Percentiles rank a stretch among this genome's conserved stretches.
phyloP scores from a whole-genome alignment of 331 rosid genomes.

The Phaseolus coccineus region DNA sequence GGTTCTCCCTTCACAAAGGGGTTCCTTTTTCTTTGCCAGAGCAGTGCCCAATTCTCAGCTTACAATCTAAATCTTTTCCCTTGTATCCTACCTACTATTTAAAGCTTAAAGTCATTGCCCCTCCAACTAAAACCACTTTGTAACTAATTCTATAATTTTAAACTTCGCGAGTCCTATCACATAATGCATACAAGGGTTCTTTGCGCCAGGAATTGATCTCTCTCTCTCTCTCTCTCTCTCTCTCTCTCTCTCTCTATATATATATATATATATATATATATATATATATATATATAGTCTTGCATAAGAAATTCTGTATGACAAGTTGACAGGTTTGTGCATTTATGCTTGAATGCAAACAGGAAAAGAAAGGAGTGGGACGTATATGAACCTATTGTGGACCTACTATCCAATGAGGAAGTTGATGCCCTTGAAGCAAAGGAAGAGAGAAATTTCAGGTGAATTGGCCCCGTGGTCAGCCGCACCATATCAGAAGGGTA shows the following conservation, averaged over 20 bases:
- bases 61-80: neutral
- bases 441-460: slow-evolving; percentile 82
- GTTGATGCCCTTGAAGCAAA: slow-evolving; percentile 95
- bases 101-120: neutral
- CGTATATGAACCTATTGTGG: slow-evolving; percentile 86
- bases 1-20: neutral
- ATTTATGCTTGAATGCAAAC: slow-evolving; percentile 51
- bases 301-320: slow-evolving; percentile 14
- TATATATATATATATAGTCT: neutral
- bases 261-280: too few relatives aligned
- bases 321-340: slow-evolving; percentile 22
- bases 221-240: too few relatives aligned
- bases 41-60: neutral
- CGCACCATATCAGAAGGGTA: slow-evolving; percentile 12
- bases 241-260: too few relatives aligned
- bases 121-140: neutral
- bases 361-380: slow-evolving; percentile 99
- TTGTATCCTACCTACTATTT: neutral
- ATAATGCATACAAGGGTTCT: neutral
- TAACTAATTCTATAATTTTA: neutral
- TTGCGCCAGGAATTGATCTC: neutral
- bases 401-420: slow-evolving; percentile 89
- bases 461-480: slow-evolving; percentile 29
- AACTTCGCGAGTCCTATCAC: neutral
- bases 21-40: neutral